A percentile compares a stretch with the other conserved stretches of the same genome.
Evolutionary conservation across 2,329 filamentous ascomycete genomes (phyloP).

Genomic region (Aspergillus felis): DNA sequence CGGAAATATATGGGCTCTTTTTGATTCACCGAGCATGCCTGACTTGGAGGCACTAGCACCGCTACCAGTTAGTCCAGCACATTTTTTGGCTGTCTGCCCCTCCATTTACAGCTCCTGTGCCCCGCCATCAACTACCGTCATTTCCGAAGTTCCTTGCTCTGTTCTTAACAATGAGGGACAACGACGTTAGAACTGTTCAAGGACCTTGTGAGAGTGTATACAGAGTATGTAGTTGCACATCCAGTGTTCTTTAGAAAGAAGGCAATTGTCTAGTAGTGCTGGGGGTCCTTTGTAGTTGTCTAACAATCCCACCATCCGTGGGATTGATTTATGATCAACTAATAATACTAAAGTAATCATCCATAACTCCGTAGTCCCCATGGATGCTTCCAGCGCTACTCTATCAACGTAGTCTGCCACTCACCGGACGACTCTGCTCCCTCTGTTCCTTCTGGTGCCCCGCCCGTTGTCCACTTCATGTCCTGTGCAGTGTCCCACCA

Average conservation of each 20-base stretch:
- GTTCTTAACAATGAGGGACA: no score
- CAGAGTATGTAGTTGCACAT: no score
- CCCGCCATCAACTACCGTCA: slow-evolving; percentile 14
- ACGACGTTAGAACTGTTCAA: neutral
- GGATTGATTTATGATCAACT: neutral
- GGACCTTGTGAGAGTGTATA: neutral
- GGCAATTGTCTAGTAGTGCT: neutral
- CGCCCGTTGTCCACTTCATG: slow-evolving; percentile 7
- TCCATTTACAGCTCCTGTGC: slow-evolving; percentile 9
- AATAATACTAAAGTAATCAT: neutral
- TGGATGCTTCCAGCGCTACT: neutral
- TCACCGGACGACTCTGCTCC: slow-evolving; percentile 37
- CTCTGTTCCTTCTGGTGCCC: slow-evolving; percentile 17
- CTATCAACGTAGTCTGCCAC: slow-evolving; percentile 2
- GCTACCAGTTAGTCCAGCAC: neutral
- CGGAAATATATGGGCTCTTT: neutral
- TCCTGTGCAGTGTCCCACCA: slow-evolving; percentile 19
- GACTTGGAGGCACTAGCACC: slow-evolving; percentile 1
- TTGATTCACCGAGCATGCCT: slow-evolving; percentile 14
- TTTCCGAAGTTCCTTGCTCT: slow-evolving; percentile 5
- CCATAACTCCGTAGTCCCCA: neutral
- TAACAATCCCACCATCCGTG: neutral
- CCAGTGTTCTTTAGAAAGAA: neutral
- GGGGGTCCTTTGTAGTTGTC: neutral
- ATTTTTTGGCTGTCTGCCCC: slow-evolving; percentile 10